phyloP scores from a whole-genome alignment of 1,139 yeast genomes.

The Protomyces lactucae-debilis region DNA sequence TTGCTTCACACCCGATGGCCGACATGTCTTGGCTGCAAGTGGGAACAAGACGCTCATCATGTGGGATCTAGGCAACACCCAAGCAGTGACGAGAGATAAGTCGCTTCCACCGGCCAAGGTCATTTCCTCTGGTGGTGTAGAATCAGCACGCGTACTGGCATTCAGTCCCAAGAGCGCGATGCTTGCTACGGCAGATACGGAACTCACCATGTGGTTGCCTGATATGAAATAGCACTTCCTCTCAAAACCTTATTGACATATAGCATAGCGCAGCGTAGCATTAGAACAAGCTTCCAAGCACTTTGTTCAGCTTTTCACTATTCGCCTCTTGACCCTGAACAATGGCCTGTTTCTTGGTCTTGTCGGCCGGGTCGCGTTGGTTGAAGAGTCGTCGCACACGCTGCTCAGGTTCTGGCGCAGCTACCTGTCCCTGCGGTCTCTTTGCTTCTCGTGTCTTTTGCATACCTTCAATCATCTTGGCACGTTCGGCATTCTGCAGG shows the following conservation, averaged over 20 bases:
- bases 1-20: constrained; percentile 77
- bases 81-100: constrained; percentile 35
- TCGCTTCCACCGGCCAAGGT: constrained; percentile 36
- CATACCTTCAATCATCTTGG: constrained; percentile 72
- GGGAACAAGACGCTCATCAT: constrained; percentile 53
- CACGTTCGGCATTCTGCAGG: constrained; percentile 75
- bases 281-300: neutral
- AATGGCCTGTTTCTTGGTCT: constrained; percentile 20
- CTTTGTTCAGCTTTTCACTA: neutral
- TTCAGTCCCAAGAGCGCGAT: constrained; percentile 76
- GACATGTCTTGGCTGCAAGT: constrained; percentile 57
- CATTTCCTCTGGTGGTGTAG: constrained; percentile 39
- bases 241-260: neutral
- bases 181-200: constrained; percentile 72
- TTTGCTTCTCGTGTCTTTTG: constrained; percentile 46
- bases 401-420: neutral
- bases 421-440: constrained; percentile 28
- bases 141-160: constrained; percentile 56
- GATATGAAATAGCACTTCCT: constrained; percentile 5
- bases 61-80: constrained; percentile 55
- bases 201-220: constrained; percentile 26
- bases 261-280: neutral
- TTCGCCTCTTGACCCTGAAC: neutral
- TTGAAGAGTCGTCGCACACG: constrained; percentile 31
- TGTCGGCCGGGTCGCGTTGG: constrained; percentile 30